phyloP scores from a whole-genome alignment of 768 basidiomycete genomes.

The Candolleomyces eurysporus region DNA sequence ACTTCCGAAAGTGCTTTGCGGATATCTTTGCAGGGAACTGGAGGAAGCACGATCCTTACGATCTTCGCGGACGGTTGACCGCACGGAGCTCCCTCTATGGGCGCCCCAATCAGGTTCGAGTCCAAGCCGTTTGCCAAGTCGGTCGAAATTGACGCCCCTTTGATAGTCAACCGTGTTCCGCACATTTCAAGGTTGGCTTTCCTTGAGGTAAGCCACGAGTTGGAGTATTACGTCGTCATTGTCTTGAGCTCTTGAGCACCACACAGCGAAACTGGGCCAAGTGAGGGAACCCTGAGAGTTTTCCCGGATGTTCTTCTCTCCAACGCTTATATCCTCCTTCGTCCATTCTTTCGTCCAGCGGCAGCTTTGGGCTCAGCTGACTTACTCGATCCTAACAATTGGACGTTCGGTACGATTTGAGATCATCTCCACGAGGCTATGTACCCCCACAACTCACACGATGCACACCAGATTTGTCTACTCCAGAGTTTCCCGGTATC shows the following conservation, averaged over 20 bases:
- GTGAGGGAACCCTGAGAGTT: conserved; percentile 66
- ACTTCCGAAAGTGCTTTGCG: conserved; percentile 56
- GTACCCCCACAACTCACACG: not conserved
- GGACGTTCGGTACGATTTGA: conserved; percentile 44
- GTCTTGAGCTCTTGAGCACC: conserved; percentile 10
- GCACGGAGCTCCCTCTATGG: conserved; percentile 66
- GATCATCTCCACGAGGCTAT: not conserved
- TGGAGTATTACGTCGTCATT: not conserved
- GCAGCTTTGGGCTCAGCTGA: conserved; percentile 38
- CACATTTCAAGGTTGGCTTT: conserved; percentile 79
- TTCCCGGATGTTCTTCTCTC: conserved; percentile 66
- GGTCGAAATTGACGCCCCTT: no score
- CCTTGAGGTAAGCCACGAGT: conserved; percentile 48
- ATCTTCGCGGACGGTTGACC: conserved; percentile 54
- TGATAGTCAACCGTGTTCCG: conserved; percentile 47
- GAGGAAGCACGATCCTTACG: conserved; percentile 66
- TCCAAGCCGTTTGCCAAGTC: conserved; percentile 5
- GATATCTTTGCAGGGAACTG: conserved; percentile 63
- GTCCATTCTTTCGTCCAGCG: conserved; percentile 70
- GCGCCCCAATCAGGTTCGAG: conserved; percentile 25
- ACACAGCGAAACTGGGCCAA: conserved; percentile 60
- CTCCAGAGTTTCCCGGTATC: conserved; percentile 56
- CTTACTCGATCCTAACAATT: conserved; percentile 49
- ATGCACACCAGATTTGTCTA: not conserved
- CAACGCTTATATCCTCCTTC: conserved; percentile 70